Conservation (phyloP, 106 monocot species). For the Hemerocallis citrina region DNA sequence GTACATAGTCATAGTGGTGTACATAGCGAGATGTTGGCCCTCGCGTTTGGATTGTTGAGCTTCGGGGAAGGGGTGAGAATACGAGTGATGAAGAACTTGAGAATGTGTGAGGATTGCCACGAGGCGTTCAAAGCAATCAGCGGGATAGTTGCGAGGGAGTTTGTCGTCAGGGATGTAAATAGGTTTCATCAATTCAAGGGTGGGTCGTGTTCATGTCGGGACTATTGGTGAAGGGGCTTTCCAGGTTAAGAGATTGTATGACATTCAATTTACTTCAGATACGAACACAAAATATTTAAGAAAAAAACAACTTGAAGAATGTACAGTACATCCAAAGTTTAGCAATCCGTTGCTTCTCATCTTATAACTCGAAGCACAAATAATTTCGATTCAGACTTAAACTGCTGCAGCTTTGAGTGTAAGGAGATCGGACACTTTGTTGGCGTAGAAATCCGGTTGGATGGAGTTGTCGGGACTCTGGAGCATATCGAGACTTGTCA, state of each 20-base stretch:
- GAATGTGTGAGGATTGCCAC: slow-evolving; percentile 86
- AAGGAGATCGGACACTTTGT: slow-evolving; percentile 75
- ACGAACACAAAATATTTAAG: too few species aligned
- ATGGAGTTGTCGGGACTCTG: slow-evolving; percentile 74
- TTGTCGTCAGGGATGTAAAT: slow-evolving; percentile 86
- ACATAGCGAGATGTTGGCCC: slow-evolving; percentile 80
- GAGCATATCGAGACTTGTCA: slow-evolving; percentile 73
- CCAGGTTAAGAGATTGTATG: too few species aligned
- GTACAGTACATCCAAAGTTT: too few species aligned
- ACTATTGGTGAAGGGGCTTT: slow-evolving; percentile 84
- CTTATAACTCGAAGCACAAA: too few species aligned
- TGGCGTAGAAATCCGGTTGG: slow-evolving; percentile 88
- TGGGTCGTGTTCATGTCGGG: slow-evolving; percentile 66
- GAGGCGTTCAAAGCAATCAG: slow-evolving; percentile 67
- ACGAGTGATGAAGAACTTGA: slow-evolving; percentile 92
- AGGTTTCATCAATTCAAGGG: slow-evolving; percentile 76
- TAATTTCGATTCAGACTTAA: slow-evolving; percentile 11
- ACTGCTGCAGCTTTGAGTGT: slow-evolving; percentile 68
- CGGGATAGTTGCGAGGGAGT: slow-evolving; percentile 49
- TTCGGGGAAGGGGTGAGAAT: slow-evolving; percentile 41
- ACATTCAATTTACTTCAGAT: too few species aligned
- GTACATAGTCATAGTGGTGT: slow-evolving; percentile 30
- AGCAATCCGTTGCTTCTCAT: too few species aligned
- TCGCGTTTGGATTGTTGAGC: slow-evolving; percentile 60
- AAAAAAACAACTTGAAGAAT: too few species aligned